Conservation (phyloP, 1,284 basidiomycete species). For the Gymnopus androsaceus region DNA sequence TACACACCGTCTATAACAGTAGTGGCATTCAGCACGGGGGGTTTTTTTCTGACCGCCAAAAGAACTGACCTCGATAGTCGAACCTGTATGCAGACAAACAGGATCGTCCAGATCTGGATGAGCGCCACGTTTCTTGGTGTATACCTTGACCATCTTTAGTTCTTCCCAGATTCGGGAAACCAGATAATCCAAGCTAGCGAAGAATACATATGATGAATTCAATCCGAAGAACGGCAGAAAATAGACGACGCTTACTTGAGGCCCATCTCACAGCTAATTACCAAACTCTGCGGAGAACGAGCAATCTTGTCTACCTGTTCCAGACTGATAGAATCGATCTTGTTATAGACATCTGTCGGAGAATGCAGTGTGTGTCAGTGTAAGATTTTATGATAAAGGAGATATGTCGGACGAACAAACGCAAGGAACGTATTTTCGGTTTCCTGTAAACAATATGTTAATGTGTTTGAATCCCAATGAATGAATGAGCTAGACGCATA, state of each 20-base stretch:
- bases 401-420: slow-evolving; percentile 53
- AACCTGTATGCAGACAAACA: slow-evolving; percentile 89
- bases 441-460: slow-evolving; percentile 50
- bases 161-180: slow-evolving; percentile 91
- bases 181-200: slow-evolving; percentile 78
- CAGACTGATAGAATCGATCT: slow-evolving; percentile 88
- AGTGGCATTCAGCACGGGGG: neutral
- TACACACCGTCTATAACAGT: slow-evolving; percentile 69
- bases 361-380: neutral
- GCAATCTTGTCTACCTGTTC: slow-evolving; percentile 90
- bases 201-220: neutral
- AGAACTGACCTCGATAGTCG: slow-evolving; percentile 95
- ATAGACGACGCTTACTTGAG: slow-evolving; percentile 63
- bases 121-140: slow-evolving; percentile 95
- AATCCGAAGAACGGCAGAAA: neutral
- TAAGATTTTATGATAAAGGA: slow-evolving; percentile 11
- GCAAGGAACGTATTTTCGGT: slow-evolving; percentile 93
- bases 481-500: slow-evolving; percentile 27
- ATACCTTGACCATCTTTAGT: slow-evolving; percentile 85
- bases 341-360: slow-evolving; percentile 87
- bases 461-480: slow-evolving; percentile 4
- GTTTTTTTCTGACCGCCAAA: too few relatives aligned
- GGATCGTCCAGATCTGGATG: slow-evolving; percentile 92
- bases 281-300: slow-evolving; percentile 84
- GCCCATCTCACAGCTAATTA: slow-evolving; percentile 93